These are phyloP conservation scores for Rubia yunnanensis DNA, from an alignment of 257 asterid genomes.

Conservation along the genomic window DNA sequence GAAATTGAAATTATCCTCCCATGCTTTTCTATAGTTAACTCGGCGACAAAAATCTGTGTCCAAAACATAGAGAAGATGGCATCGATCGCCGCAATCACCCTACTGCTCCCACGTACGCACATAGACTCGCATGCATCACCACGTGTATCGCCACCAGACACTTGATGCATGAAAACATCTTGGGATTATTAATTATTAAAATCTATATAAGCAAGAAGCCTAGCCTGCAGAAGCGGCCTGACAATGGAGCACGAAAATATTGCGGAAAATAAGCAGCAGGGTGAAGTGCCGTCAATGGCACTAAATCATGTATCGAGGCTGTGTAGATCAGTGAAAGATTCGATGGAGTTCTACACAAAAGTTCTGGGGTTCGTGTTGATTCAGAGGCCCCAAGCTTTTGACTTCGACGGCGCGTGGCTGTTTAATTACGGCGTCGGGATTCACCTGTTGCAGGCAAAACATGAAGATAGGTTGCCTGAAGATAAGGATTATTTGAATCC, in stretches of 20 bases:
- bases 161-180: too few relatives aligned
- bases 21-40: too few relatives aligned
- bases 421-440: conserved; percentile 81
- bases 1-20: too few relatives aligned
- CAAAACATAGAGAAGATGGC: too few relatives aligned
- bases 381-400: conserved; percentile 52
- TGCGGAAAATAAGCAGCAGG: neutral
- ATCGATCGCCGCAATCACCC: too few relatives aligned
- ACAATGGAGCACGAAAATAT: neutral
- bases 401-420: conserved; percentile 76
- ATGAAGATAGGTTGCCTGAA: conserved; percentile 32
- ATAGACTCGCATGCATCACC: neutral
- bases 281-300: conserved; percentile 42
- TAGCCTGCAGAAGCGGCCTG: neutral
- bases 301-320: conserved; percentile 64
- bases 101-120: neutral
- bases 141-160: neutral
- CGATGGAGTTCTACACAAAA: conserved; percentile 50
- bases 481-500: conserved; percentile 43
- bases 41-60: too few relatives aligned
- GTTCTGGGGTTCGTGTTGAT: conserved; percentile 51
- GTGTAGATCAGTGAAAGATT: conserved; percentile 44
- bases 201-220: neutral
- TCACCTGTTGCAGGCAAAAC: conserved; percentile 49
- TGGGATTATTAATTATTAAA: too few relatives aligned